Base-by-base conservation (phyloP, 768 basidiomycete species). In the Suillus decipiens region DNA sequence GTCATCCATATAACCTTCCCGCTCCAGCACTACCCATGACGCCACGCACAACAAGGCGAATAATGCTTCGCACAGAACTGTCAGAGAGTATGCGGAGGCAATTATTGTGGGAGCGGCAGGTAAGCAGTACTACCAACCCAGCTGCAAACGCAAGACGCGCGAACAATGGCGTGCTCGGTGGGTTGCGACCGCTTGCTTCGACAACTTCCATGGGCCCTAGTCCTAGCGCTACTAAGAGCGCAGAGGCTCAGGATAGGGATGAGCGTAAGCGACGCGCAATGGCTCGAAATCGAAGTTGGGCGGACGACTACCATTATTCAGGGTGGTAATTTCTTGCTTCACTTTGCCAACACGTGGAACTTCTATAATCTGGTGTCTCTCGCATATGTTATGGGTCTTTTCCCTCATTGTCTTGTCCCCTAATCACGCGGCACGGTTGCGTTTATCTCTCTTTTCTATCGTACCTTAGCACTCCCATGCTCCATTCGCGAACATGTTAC, bases 41-140 rank as follows among this genome's bases (percentile, higher is more conserved):
- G 1, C 95, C 95, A 0, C 86, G 90, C 41, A 93, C 95, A 48
- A 95, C 93, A 3, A 84, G 95, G 2, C 81, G 92, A 57, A 82
- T 85, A 67, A 96, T 96, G 92, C 80, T 96, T 53, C 81, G 87
- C 61, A 89, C 88, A 5, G 95, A 96, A 75, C 79, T 96, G 71
- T 89, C 90, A 37, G 95, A 96, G 76, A 90, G 88, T 63, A 76
- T 96, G 65, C 81, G 95, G 24, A 80, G 89, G 53, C 91, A 95
- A 68, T 72, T 95, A 62, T 76, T 95, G 6, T 93, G 92, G 92
- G 91, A 89, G 67, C 81, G 89, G 15, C 87, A 89, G 66, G 83
- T 89, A 66, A 85, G 85, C 72, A 75, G 73, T 36, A 79, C 79
- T 64, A 79, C 77, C 17, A 85, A 83, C 63, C 74, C 82, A 47